Conservation (phyloP, 108 stramenopile genomes). For the Skeletonema grethae region DNA sequence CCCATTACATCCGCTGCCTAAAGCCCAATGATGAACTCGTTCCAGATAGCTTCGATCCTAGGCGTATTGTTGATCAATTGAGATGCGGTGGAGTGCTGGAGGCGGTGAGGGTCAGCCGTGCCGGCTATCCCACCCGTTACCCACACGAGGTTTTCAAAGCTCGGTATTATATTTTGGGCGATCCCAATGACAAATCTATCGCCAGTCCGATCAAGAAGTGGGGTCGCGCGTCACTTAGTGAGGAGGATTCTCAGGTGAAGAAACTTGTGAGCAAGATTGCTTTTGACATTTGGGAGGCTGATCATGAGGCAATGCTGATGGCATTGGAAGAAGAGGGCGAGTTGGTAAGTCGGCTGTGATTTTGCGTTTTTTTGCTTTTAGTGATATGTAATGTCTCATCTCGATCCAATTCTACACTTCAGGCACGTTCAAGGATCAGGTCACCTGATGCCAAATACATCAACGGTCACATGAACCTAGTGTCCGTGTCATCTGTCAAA, state of each 20-base stretch:
- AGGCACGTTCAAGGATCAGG: slow-evolving; percentile 3
- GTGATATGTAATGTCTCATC: not conserved
- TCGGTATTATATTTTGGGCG: slow-evolving; percentile 80
- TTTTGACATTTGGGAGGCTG: slow-evolving; percentile 81
- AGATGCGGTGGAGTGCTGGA: slow-evolving; percentile 95
- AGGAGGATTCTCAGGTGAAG: slow-evolving; percentile 59
- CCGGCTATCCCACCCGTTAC: slow-evolving; percentile 95
- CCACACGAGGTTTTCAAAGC: slow-evolving; percentile 78
- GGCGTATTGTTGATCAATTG: slow-evolving; percentile 88
- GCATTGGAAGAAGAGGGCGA: slow-evolving; percentile 45
- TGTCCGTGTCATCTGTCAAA: slow-evolving; percentile 71
- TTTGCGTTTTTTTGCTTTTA: not conserved
- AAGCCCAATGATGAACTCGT: slow-evolving; percentile 90
- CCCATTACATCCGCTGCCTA: slow-evolving; percentile 92
- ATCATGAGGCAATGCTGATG: slow-evolving; percentile 59
- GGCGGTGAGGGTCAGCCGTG: slow-evolving; percentile 95
- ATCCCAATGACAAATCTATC: slow-evolving; percentile 51
- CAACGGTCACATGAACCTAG: slow-evolving; percentile 59
- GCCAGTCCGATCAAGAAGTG: slow-evolving; percentile 50
- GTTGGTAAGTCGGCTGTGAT: not conserved
- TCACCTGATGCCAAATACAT: slow-evolving; percentile 21
- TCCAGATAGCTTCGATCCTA: slow-evolving; percentile 84
- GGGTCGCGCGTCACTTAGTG: slow-evolving; percentile 11
- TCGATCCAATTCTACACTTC: not conserved
- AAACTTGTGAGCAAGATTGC: slow-evolving; percentile 81